Base-by-base conservation (phyloP, 345 rosid species). In the Salix exigua region DNA sequence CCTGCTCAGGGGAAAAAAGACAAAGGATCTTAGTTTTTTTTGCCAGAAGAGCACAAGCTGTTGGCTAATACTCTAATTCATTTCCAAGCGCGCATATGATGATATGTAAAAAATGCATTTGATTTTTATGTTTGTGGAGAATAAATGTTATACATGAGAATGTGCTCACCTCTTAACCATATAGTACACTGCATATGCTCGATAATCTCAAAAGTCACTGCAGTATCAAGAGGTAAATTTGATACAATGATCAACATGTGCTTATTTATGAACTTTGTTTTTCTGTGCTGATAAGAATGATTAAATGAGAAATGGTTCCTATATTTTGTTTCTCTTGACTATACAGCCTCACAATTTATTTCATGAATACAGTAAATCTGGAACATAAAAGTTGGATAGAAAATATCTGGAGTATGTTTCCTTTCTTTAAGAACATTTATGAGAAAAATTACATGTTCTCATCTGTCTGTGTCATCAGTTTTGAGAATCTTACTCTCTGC, bases 401-500 rank as follows among this genome's bases (percentile, higher is more conserved):
- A 25, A 42, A 72, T 53, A 42, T 35, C 42, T 33, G 46, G 35
- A 48, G 35, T 65, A n/a, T 46, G 71, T 53, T 75, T 26, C 60
- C 60, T 7, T 5, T 23, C 17, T 21, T 38, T 31, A 67, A 67
- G 50, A 31, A 30, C 30, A 21, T 78, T 64, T 73, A 58, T 23
- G 63, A 51, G 33, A 78, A 38, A 58, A 35, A 77, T 14, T 63
- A 42, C 65, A 73, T 68, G 60, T 30, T 28, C 63, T 31, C 35
- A 50, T 70, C 10, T 78, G 21, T 33, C 60, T 62, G 33, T 51
- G 64, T 14, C 60, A 2, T 14, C 21, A 68, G 10, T 33, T 21
- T 40, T 72, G n/a, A 30, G 26, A 40, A 62, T 18, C 51, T 46
- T 75, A 7, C 48, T 37, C 38, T 55, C 38, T 19, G 70, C 35